phyloP scores from a whole-genome alignment of 192 early-diverging fungal genomes.

The Coemansia sp. region DNA sequence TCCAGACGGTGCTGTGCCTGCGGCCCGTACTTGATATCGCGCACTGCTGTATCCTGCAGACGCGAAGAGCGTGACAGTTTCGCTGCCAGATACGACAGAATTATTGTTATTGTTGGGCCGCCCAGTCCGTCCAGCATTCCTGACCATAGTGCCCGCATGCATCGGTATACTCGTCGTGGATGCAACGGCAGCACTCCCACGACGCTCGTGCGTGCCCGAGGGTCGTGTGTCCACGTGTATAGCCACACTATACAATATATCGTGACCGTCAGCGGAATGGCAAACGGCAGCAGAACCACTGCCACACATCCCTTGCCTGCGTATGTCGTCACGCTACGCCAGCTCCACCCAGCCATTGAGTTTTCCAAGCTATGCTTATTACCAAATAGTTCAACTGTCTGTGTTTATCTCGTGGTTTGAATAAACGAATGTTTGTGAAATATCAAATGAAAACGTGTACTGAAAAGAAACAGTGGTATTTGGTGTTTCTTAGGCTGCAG shows the following conservation, averaged over 20 bases:
- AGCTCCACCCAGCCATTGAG: slow-evolving; percentile 14
- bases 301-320: slow-evolving; percentile 3
- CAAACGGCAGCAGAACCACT: slow-evolving; percentile 42
- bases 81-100: slow-evolving; percentile 35
- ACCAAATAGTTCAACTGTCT: background rate
- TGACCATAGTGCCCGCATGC: slow-evolving; percentile 47
- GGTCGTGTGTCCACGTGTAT: slow-evolving; percentile 55
- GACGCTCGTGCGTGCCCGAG: slow-evolving; percentile 33
- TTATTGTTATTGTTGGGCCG: slow-evolving; percentile 44
- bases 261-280: slow-evolving; percentile 23
- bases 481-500: background rate
- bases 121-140: slow-evolving; percentile 54
- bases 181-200: slow-evolving; percentile 40
- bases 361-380: background rate
- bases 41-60: slow-evolving; percentile 48
- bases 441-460: background rate
- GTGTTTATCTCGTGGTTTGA: background rate
- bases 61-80: slow-evolving; percentile 46
- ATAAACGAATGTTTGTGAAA: background rate
- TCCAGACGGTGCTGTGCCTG: slow-evolving; percentile 49
- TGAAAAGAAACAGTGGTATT: background rate
- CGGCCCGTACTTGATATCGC: slow-evolving; percentile 54
- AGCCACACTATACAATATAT: slow-evolving; percentile 45
- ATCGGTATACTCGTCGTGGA: slow-evolving; percentile 43
- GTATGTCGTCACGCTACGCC: slow-evolving; percentile 29